phyloP scores from a whole-genome alignment of 768 basidiomycete genomes.

The Podaxis sp. region DNA sequence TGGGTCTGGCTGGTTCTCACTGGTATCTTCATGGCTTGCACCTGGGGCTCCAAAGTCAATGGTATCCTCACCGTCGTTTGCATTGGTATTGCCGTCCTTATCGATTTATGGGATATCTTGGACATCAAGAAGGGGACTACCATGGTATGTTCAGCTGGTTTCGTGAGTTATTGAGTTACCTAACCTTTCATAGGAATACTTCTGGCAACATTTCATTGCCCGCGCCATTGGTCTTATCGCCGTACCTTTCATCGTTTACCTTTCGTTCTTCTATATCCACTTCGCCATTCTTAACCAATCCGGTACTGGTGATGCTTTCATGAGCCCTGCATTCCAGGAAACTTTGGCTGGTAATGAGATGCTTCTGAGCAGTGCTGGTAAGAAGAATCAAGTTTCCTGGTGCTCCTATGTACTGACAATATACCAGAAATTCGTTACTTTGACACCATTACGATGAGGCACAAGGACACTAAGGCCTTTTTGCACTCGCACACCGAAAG shows the following conservation, averaged over 20 bases:
- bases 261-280: conserved; percentile 95
- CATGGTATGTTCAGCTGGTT: conserved; percentile 54
- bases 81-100: conserved; percentile 86
- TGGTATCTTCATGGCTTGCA: conserved; percentile 92
- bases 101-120: conserved; percentile 93
- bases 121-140: conserved; percentile 76
- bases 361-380: conserved; percentile 89
- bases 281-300: conserved; percentile 85
- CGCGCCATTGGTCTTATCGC: conserved; percentile 83
- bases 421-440: conserved; percentile 88
- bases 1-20: conserved; percentile 93
- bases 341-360: conserved; percentile 91
- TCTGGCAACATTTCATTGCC: conserved; percentile 86
- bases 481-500: conserved; percentile 90
- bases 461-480: conserved; percentile 92
- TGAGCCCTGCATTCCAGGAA: conserved; percentile 98
- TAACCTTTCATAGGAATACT: conserved; percentile 63
- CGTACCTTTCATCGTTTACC: conserved; percentile 87
- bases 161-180: neutral
- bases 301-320: conserved; percentile 93
- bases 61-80: conserved; percentile 88
- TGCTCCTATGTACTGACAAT: conserved; percentile 5
- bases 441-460: conserved; percentile 83
- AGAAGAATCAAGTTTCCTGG: conserved; percentile 17
- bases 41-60: conserved; percentile 97